Evolutionary conservation across 352 stramenopile genomes (phyloP), one percentile per base, ranked within the genome.

Genomic region (Pythium biforme): DNA sequence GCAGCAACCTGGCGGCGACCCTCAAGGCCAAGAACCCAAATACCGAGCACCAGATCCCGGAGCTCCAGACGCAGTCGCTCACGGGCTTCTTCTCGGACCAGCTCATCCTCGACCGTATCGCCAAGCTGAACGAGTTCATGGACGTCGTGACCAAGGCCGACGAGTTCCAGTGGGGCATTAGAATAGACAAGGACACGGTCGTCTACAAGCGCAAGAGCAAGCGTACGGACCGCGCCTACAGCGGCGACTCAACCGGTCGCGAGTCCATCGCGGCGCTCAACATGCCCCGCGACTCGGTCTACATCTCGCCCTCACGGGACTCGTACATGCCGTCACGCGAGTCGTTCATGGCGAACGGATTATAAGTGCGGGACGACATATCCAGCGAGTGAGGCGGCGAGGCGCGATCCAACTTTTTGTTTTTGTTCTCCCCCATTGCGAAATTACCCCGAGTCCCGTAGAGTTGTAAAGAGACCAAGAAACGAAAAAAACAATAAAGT

Each of bases 161-260:
- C 54, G 83, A 90, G 65, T 93, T 95, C 71, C 83, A 95, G 59
- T 95, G 86, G 86, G 86, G 83, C 43, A 95, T 95, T 70, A 82
- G 86, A 74, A 92, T 95, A 86, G 83, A 95, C 72, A 92, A 95
- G 69, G 83, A 93, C 69, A 93, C 83, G 66, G 89, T 85, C 74
- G 86, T 93, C 60, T 92, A 91, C 82, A 95, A 95, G 69, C 81
- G 81, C 77, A 91, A 92, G 77, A 92, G 72, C 68, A 92, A 92
- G 73, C 83, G 83, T 47, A 55, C 59, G 59, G 81, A 91, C 58
- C 79, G 79, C n/a, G 75, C 81, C 20, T 88, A 75, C 74, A 90
- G 77, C 46, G 68, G 75, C 27, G 79, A 70, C 49, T 67, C 60
- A 40, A 86, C 19, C 25, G 49, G 79, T 31, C 74, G 84, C 40